These are phyloP conservation scores for Pythium periplocum DNA, from an alignment of 352 stramenopile genomes.

Conservation along the genomic window DNA sequence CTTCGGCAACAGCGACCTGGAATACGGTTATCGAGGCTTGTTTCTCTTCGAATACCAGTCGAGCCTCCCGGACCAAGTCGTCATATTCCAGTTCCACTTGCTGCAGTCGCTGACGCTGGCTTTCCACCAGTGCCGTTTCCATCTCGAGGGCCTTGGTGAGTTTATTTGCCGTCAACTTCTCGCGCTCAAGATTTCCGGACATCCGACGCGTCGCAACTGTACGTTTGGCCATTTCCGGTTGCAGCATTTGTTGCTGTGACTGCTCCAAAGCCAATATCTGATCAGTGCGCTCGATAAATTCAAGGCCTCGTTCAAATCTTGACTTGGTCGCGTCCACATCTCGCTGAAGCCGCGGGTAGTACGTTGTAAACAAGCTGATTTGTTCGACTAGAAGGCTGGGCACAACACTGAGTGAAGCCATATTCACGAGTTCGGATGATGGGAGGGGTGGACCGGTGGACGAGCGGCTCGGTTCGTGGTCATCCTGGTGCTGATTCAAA, in stretches of 20 bases:
- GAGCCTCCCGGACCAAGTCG: conserved; percentile 34
- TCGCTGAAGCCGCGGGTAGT: conserved; percentile 23
- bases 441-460: too few relatives aligned
- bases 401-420: conserved; percentile 2
- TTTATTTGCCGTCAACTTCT: conserved; percentile 46
- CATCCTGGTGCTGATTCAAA: too few relatives aligned
- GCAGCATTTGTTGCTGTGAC: conserved; percentile 36
- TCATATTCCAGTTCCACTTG: conserved; percentile 51
- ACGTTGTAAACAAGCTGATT: conserved; percentile 32
- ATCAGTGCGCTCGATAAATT: conserved; percentile 50
- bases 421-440: too few relatives aligned
- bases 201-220: conserved; percentile 38
- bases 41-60: conserved; percentile 21
- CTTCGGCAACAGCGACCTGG: conserved; percentile 22
- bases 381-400: conserved; percentile 55
- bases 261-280: conserved; percentile 44
- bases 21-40: conserved; percentile 23
- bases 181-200: conserved; percentile 58
- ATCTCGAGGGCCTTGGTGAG: conserved; percentile 40
- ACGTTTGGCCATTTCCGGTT: conserved; percentile 46
- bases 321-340: conserved; percentile 24
- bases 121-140: conserved; percentile 26
- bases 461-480: too few relatives aligned
- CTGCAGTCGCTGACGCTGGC: conserved; percentile 32
- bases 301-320: conserved; percentile 30